A percentile compares a stretch with the other conserved stretches of the same genome.
phyloP scores from a whole-genome alignment of 2,329 filamentous ascomycete species.

The Trichoderma harzianum region DNA sequence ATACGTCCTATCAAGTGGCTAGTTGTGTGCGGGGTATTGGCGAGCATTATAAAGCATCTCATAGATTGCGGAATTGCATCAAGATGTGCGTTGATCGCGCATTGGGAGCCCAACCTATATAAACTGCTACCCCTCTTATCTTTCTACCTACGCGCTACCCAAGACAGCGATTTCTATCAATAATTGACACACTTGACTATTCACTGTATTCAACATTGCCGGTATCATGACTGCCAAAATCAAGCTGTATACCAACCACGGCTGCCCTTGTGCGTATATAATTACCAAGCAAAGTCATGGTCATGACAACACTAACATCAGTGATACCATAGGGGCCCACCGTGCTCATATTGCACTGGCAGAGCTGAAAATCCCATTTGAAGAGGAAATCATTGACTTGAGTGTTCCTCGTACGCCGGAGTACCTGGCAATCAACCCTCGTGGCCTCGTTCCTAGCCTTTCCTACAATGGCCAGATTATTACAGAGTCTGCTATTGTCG shows the following conservation, averaged over 20 bases:
- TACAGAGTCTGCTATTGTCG: constrained; percentile 70
- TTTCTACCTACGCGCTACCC: not conserved
- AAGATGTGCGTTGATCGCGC: not conserved
- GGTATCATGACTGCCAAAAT: constrained; percentile 37
- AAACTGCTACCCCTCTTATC: not conserved
- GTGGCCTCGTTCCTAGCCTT: constrained; percentile 71
- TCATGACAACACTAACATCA: not conserved
- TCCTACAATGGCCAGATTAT: constrained; percentile 65
- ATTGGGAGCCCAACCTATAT: not conserved
- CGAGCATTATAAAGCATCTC: constrained; percentile 4
- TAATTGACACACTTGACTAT: not conserved
- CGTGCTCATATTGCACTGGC: constrained; percentile 69
- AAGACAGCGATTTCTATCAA: not conserved
- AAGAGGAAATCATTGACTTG: constrained; percentile 72
- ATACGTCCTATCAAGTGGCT: not conserved
- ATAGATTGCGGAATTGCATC: not conserved
- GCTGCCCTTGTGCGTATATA: constrained; percentile 55
- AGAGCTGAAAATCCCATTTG: constrained; percentile 63
- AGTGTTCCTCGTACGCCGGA: constrained; percentile 63
- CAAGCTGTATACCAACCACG: constrained; percentile 67
- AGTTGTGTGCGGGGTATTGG: not conserved
- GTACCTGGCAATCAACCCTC: constrained; percentile 75
- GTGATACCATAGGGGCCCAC: constrained; percentile 55
- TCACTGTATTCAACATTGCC: not conserved
- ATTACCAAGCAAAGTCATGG: not conserved